Evolutionary conservation across 495 filamentous ascomycete species (phyloP).

Genomic region (Neurospora hispaniola): DNA sequence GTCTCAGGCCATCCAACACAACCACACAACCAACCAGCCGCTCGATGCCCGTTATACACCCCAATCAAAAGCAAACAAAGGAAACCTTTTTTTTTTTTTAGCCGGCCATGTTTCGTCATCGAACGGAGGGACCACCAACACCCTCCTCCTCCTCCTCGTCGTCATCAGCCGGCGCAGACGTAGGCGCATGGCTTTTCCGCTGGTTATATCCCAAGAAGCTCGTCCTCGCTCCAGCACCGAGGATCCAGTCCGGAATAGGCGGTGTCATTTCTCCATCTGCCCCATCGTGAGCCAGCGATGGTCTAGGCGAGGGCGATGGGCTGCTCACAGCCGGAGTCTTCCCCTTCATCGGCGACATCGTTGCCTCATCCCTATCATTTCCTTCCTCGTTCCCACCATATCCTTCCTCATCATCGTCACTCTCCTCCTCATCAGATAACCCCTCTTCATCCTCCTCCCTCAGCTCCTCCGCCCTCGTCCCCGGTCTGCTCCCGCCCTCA

Average conservation of each 20-base stretch:
- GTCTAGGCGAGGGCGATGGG: background rate
- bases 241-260: conserved; percentile 48
- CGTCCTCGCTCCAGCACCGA: conserved; percentile 36
- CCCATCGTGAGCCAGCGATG: background rate
- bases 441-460: conserved; percentile 21
- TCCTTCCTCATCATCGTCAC: background rate
- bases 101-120: background rate
- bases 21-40: background rate
- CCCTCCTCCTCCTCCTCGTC: background rate
- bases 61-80: background rate
- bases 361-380: background rate
- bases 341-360: background rate
- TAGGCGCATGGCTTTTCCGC: conserved; percentile 9
- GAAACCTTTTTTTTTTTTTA: background rate
- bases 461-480: conserved; percentile 18
- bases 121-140: background rate
- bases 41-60: background rate
- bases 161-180: background rate
- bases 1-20: background rate
- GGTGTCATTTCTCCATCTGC: conserved; percentile 33
- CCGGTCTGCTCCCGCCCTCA: conserved; percentile 6
- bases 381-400: background rate
- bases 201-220: conserved; percentile 30
- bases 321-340: background rate
- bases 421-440: background rate